Evolutionary conservation across 1,284 basidiomycete genomes (phyloP), one percentile per base, ranked within the genome.

Genomic region (Sphagnurus paluster): DNA sequence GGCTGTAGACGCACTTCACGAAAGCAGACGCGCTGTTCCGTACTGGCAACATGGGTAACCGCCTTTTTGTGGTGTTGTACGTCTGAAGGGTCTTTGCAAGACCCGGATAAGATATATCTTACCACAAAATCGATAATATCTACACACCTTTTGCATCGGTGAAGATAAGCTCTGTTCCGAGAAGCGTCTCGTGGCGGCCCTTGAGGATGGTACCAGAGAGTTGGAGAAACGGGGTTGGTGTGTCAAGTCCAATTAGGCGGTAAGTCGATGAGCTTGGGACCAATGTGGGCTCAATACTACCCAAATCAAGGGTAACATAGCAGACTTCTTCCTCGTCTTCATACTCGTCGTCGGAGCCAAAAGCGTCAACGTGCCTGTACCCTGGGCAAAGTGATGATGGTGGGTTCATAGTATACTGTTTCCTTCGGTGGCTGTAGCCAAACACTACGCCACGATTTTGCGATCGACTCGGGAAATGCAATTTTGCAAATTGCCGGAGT

Each of bases 141-240:
- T 4, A 17, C 56, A 21, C 49, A 82, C 82, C 75, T 71, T 79
- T 79, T 32, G 68, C 72, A 40, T 87, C 84, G 1, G 77, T 77
- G 62, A 90, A 88, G 20, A 90, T 60, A 16, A 90, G 64, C 55
- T 90, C 87, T 0, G 84, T 86, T 1, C 87, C 87, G 3, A 90
- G 64, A 5, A 90, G 68, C 9, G 68, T 61, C 48, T 84, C 79
- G 52, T 88, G 81, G 35, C 70, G 66, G 0, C 87, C 87, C 61
- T 81, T 81, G 53, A 89, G 74, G 24, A 87, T 71, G 0, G 83
- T 84, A 3, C 86, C 86, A 7, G 83, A 81, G 0, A 90, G 70
- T 55, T 90, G 87, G 11, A 90, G 61, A 55, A 79, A 88, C 0
- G 87, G 87, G 0, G 79, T 82, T 0, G 84, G 77, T 0, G 84